Evolutionary conservation across 441 rosid genomes (phyloP).

Genomic region (Pelargonium australe): DNA sequence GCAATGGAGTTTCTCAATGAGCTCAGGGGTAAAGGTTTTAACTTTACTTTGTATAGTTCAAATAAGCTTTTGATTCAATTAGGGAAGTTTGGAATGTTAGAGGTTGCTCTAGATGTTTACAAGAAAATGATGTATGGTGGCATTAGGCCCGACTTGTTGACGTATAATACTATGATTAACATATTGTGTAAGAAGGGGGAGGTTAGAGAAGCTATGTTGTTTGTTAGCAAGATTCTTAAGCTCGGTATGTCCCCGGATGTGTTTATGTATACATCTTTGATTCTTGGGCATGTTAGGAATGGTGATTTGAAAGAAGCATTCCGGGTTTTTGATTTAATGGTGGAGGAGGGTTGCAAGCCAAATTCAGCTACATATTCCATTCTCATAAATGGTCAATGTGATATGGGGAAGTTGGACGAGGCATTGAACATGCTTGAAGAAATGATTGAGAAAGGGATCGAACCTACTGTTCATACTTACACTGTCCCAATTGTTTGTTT

Average conservation of each 20-base stretch:
- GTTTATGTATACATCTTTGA: constrained; percentile 53
- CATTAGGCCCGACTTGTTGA: constrained; percentile 48
- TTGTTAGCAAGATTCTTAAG: constrained; percentile 38
- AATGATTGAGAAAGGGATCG: constrained; percentile 43
- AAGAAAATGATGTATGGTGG: constrained; percentile 34
- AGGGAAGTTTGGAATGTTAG: constrained; percentile 49
- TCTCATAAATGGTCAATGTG: constrained; percentile 51
- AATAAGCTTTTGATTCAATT: constrained; percentile 53
- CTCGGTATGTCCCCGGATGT: constrained; percentile 42
- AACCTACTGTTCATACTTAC: constrained; percentile 45
- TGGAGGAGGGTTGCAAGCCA: constrained; percentile 46
- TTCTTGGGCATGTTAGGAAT: constrained; percentile 59
- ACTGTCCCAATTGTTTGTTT: constrained; percentile 42
- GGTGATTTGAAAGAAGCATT: constrained; percentile 41
- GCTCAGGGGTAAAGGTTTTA: constrained; percentile 26
- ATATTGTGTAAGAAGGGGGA: constrained; percentile 45
- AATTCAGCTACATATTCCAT: constrained; percentile 47
- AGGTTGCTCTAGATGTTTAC: constrained; percentile 37
- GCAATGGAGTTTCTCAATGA: constrained; percentile 36
- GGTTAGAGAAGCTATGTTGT: constrained; percentile 41
- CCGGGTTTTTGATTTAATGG: constrained; percentile 44
- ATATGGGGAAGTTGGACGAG: constrained; percentile 40
- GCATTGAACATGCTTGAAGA: constrained; percentile 48
- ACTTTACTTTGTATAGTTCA: constrained; percentile 41
- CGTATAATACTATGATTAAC: constrained; percentile 51